Percentiles rank a stretch among this genome's conserved stretches.
These are phyloP conservation scores for Microstegium vimineum DNA, from an alignment of 176 grass and related monocot species.

Conservation along the genomic window DNA sequence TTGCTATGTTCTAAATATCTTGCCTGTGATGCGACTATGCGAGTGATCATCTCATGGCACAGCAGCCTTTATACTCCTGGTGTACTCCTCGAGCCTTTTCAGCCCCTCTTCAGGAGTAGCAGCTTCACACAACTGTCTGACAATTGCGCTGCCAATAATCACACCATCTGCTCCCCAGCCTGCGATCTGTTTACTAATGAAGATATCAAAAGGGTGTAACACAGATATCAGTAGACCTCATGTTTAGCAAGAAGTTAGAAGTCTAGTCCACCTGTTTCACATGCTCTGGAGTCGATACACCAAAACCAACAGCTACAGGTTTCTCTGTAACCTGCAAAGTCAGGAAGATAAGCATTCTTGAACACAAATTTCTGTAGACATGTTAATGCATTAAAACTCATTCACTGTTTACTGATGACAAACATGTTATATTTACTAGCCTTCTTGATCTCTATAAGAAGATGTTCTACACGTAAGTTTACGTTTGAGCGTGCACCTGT, in stretches of 20 bases:
- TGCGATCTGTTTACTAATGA: conserved; percentile 40
- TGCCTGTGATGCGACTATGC: not conserved
- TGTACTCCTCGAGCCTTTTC: conserved; percentile 64
- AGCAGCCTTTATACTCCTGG: conserved; percentile 69
- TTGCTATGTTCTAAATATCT: not conserved
- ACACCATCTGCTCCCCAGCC: conserved; percentile 94
- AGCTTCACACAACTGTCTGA: conserved; percentile 71
- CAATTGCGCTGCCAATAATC: conserved; percentile 91
- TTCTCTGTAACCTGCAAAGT: conserved; percentile 65
- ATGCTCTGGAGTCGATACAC: conserved; percentile 85
- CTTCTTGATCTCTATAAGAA: conserved; percentile 85
- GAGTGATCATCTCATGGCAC: conserved; percentile 41
- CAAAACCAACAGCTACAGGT: conserved; percentile 91
- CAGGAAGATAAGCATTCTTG: conserved; percentile 2
- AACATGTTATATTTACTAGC: conserved; percentile 26
- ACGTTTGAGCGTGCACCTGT: conserved; percentile 82
- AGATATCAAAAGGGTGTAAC: not conserved
- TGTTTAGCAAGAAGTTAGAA: not conserved
- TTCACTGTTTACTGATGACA: not conserved
- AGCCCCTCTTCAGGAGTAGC: conserved; percentile 74
- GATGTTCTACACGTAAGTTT: conserved; percentile 61
- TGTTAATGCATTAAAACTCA: not conserved
- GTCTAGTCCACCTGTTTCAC: conserved; percentile 65
- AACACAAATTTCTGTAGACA: not conserved
- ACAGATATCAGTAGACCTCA: not conserved